phyloP scores from a whole-genome alignment of 805 yeast species.

The Cyberlindnera lachancei region DNA sequence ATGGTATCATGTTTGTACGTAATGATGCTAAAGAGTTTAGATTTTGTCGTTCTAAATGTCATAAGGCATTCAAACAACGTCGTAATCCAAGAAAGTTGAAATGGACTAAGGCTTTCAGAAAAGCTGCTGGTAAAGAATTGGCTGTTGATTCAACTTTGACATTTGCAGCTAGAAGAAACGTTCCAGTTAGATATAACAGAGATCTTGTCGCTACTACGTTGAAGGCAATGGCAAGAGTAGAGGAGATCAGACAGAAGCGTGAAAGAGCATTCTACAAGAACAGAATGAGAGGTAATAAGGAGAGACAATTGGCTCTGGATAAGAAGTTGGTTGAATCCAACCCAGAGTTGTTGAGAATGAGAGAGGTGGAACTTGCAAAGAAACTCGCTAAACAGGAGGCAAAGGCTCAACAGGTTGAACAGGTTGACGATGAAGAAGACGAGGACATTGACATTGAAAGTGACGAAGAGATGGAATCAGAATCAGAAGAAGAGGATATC shows the following conservation, averaged over 20 bases:
- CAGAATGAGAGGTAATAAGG: slow-evolving; percentile 97
- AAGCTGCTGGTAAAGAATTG: slow-evolving; percentile 97
- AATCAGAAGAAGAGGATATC: slow-evolving; percentile 47
- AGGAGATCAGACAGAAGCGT: slow-evolving; percentile 91
- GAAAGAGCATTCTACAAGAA: slow-evolving; percentile 98
- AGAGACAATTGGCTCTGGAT: slow-evolving; percentile 75
- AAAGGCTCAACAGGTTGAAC: slow-evolving; percentile 41
- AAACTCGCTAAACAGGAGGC: slow-evolving; percentile 65
- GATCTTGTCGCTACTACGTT: slow-evolving; percentile 91
- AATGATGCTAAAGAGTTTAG: slow-evolving; percentile 97
- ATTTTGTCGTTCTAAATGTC: slow-evolving; percentile 97
- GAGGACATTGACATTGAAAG: slow-evolving; percentile 57
- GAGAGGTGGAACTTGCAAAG: slow-evolving; percentile 86
- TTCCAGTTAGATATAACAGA: slow-evolving; percentile 96
- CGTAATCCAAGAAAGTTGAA: slow-evolving; percentile 96
- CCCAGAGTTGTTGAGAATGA: slow-evolving; percentile 84
- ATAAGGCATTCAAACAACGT: slow-evolving; percentile 94
- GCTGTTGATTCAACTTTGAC: slow-evolving; percentile 96
- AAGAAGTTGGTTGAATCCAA: slow-evolving; percentile 80
- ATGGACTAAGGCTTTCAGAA: slow-evolving; percentile 99
- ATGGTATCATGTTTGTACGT: slow-evolving; percentile 96
- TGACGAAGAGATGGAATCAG: slow-evolving; percentile 29
- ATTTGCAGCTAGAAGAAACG: slow-evolving; percentile 95
- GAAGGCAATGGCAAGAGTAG: slow-evolving; percentile 92
- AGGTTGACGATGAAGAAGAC: slow-evolving; percentile 40